A percentile compares a stretch with the other conserved stretches of the same genome.
phyloP scores from a whole-genome alignment of 169 alveolate genomes.

The Cystoisospora suis region DNA sequence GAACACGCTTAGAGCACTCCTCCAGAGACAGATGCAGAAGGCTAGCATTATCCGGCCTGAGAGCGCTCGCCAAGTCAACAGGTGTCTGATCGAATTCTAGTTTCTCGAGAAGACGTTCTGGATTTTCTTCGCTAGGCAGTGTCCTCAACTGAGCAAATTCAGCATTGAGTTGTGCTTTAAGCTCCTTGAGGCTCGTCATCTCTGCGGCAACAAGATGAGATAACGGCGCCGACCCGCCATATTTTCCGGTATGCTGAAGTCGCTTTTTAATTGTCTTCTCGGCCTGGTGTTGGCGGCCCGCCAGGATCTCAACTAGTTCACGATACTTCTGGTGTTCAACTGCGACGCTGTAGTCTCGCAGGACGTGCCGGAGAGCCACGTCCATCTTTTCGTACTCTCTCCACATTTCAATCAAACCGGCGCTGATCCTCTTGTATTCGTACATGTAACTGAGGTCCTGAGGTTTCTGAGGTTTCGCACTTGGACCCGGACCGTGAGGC shows the following conservation, averaged over 20 bases:
- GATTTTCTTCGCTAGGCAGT: neutral
- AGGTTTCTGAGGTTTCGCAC: neutral
- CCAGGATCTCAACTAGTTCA: neutral
- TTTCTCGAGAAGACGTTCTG: neutral
- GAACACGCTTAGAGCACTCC: neutral
- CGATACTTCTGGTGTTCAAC: constrained; percentile 20
- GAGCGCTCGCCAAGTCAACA: constrained; percentile 28
- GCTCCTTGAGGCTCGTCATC: constrained; percentile 27
- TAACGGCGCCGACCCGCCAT: neutral
- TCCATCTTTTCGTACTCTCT: constrained; percentile 9
- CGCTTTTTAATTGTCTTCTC: neutral
- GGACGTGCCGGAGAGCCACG: constrained; percentile 35
- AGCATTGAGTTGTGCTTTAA: constrained; percentile 14
- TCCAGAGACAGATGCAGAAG: constrained; percentile 18
- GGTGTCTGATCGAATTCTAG: constrained; percentile 6
- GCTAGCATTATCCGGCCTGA: neutral
- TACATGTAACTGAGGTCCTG: neutral
- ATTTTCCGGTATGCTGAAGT: neutral
- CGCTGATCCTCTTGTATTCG: constrained; percentile 33
- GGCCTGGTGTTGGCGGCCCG: neutral
- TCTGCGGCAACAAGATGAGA: neutral
- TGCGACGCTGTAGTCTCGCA: constrained; percentile 58
- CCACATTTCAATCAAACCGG: constrained; percentile 27
- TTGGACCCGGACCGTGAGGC: neutral
- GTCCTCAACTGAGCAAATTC: neutral